These are phyloP conservation scores for Puccinia novopanici DNA, from an alignment of 1,284 basidiomycete genomes.

Conservation along the genomic window DNA sequence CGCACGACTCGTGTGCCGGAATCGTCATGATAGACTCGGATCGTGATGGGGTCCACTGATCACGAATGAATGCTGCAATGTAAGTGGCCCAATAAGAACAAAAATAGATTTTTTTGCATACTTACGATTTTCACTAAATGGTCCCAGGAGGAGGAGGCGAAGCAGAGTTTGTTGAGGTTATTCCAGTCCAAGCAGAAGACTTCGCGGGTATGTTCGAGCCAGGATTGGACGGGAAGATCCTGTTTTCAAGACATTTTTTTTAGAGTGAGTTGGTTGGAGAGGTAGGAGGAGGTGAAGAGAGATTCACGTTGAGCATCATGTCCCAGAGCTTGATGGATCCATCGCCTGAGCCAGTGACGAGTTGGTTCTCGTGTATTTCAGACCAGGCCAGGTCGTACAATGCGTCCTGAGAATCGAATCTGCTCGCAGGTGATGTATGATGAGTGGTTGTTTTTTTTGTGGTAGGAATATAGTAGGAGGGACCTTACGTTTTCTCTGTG, in stretches of 20 bases:
- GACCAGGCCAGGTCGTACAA: slow-evolving; percentile 91
- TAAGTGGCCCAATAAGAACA: too few relatives aligned
- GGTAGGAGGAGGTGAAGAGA: neutral
- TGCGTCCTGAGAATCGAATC: slow-evolving; percentile 91
- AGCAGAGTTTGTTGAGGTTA: slow-evolving; percentile 85
- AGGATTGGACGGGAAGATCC: slow-evolving; percentile 83
- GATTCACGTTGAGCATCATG: slow-evolving; percentile 75
- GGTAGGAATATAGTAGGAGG: neutral
- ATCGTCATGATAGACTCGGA: slow-evolving; percentile 76
- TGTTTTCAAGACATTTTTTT: too few relatives aligned
- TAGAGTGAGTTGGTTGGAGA: neutral
- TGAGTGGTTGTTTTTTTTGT: slow-evolving; percentile 48
- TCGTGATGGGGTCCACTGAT: slow-evolving; percentile 81
- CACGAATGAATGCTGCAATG: neutral
- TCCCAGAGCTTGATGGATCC: slow-evolving; percentile 92
- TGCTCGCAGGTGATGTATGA: slow-evolving; percentile 58
- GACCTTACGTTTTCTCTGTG: slow-evolving; percentile 33
- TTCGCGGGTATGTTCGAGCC: slow-evolving; percentile 91
- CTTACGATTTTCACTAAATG: slow-evolving; percentile 81
- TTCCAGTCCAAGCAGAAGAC: slow-evolving; percentile 97
- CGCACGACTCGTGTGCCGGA: slow-evolving; percentile 77
- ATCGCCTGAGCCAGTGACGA: slow-evolving; percentile 84
- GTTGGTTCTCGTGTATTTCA: slow-evolving; percentile 89
- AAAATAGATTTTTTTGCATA: slow-evolving; percentile 53
- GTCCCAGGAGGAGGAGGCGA: slow-evolving; percentile 81